Percentiles rank a stretch among this genome's conserved stretches.
Conservation (phyloP, 495 filamentous ascomycete species). For the Eremomyces bilateralis region DNA sequence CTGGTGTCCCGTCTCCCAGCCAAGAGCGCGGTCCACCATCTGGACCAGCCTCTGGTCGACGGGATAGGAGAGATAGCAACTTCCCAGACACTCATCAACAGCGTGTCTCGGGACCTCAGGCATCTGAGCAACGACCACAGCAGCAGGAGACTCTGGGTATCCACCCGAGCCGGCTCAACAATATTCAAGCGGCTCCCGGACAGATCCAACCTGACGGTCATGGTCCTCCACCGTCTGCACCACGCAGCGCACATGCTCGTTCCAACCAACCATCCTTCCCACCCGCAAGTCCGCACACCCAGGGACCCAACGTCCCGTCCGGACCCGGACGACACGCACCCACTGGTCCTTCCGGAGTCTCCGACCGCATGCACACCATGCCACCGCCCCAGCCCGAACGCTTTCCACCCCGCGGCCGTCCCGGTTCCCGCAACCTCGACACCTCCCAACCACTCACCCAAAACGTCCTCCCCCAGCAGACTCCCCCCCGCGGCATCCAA, state of each 20-base stretch:
- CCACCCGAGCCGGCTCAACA: constrained; percentile 16
- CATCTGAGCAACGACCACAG: constrained; percentile 5
- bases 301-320: no score
- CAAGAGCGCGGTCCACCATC: constrained; percentile 3
- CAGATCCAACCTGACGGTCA: constrained; percentile 10
- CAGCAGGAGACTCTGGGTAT: constrained; percentile 7
- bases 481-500: no score
- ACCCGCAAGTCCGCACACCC: no score
- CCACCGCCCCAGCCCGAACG: no score
- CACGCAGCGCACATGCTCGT: constrained; percentile 5
- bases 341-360: no score
- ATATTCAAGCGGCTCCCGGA: constrained; percentile 6
- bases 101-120: constrained; percentile 8
- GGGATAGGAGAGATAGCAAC: constrained; percentile 2
- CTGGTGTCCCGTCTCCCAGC: constrained; percentile 2
- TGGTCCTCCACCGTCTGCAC: constrained; percentile 7
- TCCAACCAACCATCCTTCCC: constrained; percentile 4
- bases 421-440: no score
- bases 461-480: no score
- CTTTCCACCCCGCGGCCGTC: no score
- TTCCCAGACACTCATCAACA: constrained; percentile 2
- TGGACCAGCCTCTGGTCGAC: constrained; percentile 5
- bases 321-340: no score
- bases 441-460: no score
- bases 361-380: no score